Percentiles rank a stretch among this genome's conserved stretches.
Evolutionary conservation across 1,284 basidiomycete genomes (phyloP).

Genomic region (Microbotryomycetes sp.): DNA sequence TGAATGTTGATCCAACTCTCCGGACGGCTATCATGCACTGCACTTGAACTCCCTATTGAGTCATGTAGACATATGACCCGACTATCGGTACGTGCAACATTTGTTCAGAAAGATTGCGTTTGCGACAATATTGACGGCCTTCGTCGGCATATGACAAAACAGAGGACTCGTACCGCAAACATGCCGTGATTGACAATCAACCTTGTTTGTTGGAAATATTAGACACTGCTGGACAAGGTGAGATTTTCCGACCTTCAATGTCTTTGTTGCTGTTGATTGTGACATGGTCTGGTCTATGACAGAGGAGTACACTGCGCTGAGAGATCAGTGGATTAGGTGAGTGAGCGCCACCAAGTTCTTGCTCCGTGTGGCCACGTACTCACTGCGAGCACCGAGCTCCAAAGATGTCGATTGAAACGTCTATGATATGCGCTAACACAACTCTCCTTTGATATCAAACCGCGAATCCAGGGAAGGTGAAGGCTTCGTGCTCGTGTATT

Average conservation of each 20-base stretch:
- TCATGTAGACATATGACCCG: conserved; percentile 28
- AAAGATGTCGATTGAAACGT: not conserved
- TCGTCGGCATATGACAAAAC: not conserved
- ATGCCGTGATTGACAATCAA: conserved; percentile 45
- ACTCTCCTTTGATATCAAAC: not conserved
- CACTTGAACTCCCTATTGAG: not conserved
- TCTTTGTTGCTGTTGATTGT: not conserved
- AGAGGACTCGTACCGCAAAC: conserved; percentile 45
- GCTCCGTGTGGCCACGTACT: not conserved
- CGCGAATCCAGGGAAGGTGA: conserved; percentile 41
- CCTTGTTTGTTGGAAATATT: conserved; percentile 45
- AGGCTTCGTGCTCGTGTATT: conserved; percentile 45
- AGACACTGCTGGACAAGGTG: conserved; percentile 40
- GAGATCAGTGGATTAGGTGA: conserved; percentile 44
- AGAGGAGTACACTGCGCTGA: conserved; percentile 45
- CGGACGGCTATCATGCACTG: not conserved
- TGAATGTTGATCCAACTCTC: not conserved
- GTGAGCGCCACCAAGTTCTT: too few relatives aligned
- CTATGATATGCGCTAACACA: not conserved
- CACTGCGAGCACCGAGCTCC: not conserved
- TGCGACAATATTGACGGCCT: not conserved
- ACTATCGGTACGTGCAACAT: conserved; percentile 22
- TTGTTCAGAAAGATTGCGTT: conserved; percentile 4
- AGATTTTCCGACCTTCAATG: not conserved
- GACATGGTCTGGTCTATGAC: not conserved